phyloP scores from a whole-genome alignment of 2,329 filamentous ascomycete genomes.

The Venturia carpophila region DNA sequence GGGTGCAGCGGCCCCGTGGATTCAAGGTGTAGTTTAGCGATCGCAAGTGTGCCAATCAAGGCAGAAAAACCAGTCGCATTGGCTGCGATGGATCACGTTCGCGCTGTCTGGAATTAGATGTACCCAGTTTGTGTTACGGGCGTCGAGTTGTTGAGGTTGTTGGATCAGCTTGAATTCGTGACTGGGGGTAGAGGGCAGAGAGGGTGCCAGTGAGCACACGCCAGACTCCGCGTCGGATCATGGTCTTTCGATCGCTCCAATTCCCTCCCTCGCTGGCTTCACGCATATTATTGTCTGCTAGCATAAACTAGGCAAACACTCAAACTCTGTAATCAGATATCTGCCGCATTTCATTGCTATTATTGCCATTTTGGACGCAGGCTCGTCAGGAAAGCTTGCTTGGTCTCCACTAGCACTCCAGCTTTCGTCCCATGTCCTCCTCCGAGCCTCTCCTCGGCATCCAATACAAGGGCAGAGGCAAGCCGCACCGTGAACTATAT shows the following conservation, averaged over 20 bases:
- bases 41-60: background rate
- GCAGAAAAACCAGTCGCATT: slow-evolving; percentile 1
- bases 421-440: background rate
- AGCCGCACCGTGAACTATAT: background rate
- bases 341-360: background rate
- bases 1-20: background rate
- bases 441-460: background rate
- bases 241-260: background rate
- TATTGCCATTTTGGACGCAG: background rate
- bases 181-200: background rate
- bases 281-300: background rate
- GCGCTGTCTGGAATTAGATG: background rate
- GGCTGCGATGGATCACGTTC: background rate
- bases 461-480: background rate
- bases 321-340: background rate
- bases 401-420: background rate
- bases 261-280: background rate
- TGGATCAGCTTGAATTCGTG: background rate
- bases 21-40: background rate
- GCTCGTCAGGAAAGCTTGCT: background rate
- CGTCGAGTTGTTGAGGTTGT: background rate
- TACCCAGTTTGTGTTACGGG: background rate
- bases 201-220: background rate
- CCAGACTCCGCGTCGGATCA: background rate
- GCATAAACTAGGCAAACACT: background rate